A percentile compares a stretch with the other conserved stretches of the same genome.
These are phyloP conservation scores for Annulohypoxylon moriforme DNA, from an alignment of 495 filamentous ascomycete species.

Conservation along the genomic window DNA sequence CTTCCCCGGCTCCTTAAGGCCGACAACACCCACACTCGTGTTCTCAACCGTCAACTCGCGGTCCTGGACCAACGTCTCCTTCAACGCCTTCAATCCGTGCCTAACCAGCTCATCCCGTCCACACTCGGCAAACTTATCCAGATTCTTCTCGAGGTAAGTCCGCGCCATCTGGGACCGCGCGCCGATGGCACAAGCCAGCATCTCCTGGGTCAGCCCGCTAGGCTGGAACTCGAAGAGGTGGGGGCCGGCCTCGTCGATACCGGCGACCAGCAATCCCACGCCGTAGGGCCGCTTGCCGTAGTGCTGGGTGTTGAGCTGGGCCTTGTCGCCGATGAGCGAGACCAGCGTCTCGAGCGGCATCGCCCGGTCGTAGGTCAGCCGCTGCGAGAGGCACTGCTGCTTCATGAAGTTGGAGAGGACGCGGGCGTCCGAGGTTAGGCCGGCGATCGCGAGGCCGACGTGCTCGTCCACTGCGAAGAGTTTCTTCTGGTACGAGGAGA, in stretches of 20 bases:
- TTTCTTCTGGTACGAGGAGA: slow-evolving; percentile 99
- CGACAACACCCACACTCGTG: slow-evolving; percentile 88
- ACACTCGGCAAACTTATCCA: slow-evolving; percentile 80
- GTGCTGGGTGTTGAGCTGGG: slow-evolving; percentile 96
- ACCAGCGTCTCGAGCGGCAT: slow-evolving; percentile 91
- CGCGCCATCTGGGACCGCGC: slow-evolving; percentile 96
- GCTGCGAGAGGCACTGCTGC: slow-evolving; percentile 94
- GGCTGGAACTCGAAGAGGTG: slow-evolving; percentile 99
- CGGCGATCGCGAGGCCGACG: slow-evolving; percentile 94
- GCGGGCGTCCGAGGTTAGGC: slow-evolving; percentile 96
- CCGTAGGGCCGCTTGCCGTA: slow-evolving; percentile 98
- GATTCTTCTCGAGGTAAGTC: slow-evolving; percentile 92
- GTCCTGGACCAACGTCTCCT: slow-evolving; percentile 95
- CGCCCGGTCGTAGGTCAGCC: slow-evolving; percentile 93
- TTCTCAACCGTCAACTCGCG: slow-evolving; percentile 97
- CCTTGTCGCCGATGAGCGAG: slow-evolving; percentile 90
- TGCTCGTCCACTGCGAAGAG: slow-evolving; percentile 96
- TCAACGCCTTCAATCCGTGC: slow-evolving; percentile 90
- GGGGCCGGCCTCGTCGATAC: slow-evolving; percentile 90
- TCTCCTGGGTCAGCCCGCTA: slow-evolving; percentile 94
- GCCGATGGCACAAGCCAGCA: slow-evolving; percentile 93
- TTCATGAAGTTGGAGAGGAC: slow-evolving; percentile 99
- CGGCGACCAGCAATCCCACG: slow-evolving; percentile 91
- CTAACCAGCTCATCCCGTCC: slow-evolving; percentile 85
- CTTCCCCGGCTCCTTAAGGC: slow-evolving; percentile 67